Conservation (phyloP, 768 basidiomycete species). For the Mycena vulgaris region DNA sequence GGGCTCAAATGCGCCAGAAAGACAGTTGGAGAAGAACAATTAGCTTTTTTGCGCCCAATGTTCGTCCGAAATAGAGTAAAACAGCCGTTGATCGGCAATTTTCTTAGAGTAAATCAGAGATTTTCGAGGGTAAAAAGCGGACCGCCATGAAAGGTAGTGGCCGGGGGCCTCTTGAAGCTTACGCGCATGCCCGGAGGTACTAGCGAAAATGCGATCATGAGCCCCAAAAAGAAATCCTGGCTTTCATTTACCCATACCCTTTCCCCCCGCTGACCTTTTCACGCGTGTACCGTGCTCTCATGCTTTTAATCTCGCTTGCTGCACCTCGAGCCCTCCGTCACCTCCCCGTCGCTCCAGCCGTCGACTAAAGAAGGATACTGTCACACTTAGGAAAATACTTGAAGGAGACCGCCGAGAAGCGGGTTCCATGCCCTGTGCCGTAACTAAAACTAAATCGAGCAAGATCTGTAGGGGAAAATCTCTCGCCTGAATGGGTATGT, state of each 20-base stretch:
- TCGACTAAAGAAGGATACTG: no score
- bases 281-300: background rate
- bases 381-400: no score
- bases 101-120: no score
- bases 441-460: slow-evolving; percentile 15
- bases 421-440: background rate
- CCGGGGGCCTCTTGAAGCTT: background rate
- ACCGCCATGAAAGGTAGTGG: no score
- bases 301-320: slow-evolving; percentile 33
- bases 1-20: no score
- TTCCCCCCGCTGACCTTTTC: background rate
- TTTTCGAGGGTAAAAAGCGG: no score
- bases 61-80: no score
- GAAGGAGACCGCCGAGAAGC: background rate
- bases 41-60: no score
- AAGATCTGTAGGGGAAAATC: background rate
- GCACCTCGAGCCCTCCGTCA: no score
- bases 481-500: background rate
- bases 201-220: slow-evolving; percentile 2
- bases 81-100: no score
- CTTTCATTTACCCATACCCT: background rate
- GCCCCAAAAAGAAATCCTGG: background rate
- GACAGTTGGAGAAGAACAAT: no score
- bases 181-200: background rate
- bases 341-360: no score